phyloP scores from a whole-genome alignment of 192 early-diverging fungal genomes.

The Linnemannia elongata region DNA sequence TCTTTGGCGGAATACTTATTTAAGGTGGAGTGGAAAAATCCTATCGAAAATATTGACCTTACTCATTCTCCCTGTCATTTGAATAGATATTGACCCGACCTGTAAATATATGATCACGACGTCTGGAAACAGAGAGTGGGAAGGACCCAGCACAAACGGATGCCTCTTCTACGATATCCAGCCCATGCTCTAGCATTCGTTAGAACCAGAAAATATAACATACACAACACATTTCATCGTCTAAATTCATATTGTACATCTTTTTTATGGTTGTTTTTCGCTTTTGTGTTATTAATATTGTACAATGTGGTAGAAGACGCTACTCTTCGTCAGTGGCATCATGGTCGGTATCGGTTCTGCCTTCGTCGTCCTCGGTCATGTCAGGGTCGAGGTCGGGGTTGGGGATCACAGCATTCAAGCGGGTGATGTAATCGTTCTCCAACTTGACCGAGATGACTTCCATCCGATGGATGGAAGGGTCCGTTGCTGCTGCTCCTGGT shows the following conservation, averaged over 20 bases:
- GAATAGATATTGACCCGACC: slow-evolving; percentile 76
- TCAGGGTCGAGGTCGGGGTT: background rate
- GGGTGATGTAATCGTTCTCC: background rate
- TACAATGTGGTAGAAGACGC: background rate
- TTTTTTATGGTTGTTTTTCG: no score
- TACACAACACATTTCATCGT: background rate
- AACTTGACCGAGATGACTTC: background rate
- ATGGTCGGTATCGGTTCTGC: background rate
- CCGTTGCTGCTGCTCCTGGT: background rate
- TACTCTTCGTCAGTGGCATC: background rate
- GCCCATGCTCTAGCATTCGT: slow-evolving; percentile 50
- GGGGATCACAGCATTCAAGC: background rate
- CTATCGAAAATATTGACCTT: background rate
- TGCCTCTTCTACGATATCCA: slow-evolving; percentile 90
- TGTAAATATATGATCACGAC: slow-evolving; percentile 90
- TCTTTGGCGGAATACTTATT: background rate
- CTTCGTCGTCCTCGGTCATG: background rate
- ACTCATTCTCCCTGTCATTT: background rate
- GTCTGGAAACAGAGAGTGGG: slow-evolving; percentile 97
- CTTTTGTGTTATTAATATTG: background rate
- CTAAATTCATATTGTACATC: no score
- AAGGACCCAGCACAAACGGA: slow-evolving; percentile 84
- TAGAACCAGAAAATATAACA: background rate
- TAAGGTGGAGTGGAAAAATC: background rate
- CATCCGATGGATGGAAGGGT: background rate